These are phyloP conservation scores for Coniophora puteana DNA, from an alignment of 1,284 basidiomycete genomes.

Conservation along the genomic window DNA sequence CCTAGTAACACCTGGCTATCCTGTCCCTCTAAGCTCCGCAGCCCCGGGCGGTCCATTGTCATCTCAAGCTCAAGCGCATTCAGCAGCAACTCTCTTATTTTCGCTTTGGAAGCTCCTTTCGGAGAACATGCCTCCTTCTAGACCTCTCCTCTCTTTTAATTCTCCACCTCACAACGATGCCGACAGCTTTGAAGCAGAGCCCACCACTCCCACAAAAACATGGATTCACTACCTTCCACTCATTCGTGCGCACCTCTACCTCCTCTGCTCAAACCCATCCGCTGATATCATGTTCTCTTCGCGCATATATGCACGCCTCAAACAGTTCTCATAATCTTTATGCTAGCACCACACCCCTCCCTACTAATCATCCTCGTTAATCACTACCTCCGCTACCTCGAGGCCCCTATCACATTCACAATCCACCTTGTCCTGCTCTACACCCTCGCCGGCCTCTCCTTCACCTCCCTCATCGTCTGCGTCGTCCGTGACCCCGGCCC, in stretches of 20 bases:
- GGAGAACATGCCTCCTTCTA: slow-evolving; percentile 19
- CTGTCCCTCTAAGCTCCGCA: too few species aligned
- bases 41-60: too few species aligned
- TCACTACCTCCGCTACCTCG: slow-evolving; percentile 56
- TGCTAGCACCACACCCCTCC: slow-evolving; percentile 71
- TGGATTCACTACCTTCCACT: slow-evolving; percentile 62
- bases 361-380: slow-evolving; percentile 61
- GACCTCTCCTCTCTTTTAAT: slow-evolving; percentile 26
- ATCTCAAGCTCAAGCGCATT: too few species aligned
- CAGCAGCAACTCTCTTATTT: too few species aligned
- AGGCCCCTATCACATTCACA: slow-evolving; percentile 42
- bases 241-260: slow-evolving; percentile 34
- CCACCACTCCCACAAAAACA: slow-evolving; percentile 32
- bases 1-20: too few species aligned
- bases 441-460: slow-evolving; percentile 59
- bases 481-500: slow-evolving; percentile 72
- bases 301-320: too few species aligned
- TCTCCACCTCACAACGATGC: slow-evolving; percentile 11
- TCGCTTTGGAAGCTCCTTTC: too few species aligned
- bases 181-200: slow-evolving; percentile 19
- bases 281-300: too few species aligned
- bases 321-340: slow-evolving; percentile 52
- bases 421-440: slow-evolving; percentile 56
- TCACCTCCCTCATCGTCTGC: slow-evolving; percentile 69
- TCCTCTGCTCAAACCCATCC: not conserved